phyloP scores from a whole-genome alignment of 306 rosid genomes.

The Castanospermum australe region DNA sequence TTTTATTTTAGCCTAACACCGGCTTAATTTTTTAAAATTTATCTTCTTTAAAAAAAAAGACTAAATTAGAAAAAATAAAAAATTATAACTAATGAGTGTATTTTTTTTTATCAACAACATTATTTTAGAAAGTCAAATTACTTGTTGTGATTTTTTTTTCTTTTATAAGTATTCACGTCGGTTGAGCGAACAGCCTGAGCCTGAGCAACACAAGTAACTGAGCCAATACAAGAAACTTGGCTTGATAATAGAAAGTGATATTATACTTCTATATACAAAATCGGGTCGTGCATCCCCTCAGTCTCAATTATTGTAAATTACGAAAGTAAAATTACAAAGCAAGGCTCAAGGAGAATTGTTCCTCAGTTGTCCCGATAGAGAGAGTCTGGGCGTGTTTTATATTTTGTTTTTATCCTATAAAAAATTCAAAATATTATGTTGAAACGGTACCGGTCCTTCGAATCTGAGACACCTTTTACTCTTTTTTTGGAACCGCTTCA shows the following conservation, averaged over 20 bases:
- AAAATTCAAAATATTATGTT: neutral
- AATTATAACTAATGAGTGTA: no score
- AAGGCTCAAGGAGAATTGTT: neutral
- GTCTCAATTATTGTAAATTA: neutral
- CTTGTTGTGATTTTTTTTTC: no score
- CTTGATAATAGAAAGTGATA: neutral
- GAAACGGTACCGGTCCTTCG: neutral
- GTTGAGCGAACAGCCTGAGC: no score
- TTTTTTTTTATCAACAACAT: no score
- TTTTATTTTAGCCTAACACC: no score
- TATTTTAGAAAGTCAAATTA: no score
- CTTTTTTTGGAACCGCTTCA: neutral
- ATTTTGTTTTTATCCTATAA: neutral
- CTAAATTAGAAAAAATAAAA: no score
- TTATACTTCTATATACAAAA: neutral
- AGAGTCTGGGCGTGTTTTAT: neutral
- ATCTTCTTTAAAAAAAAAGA: no score
- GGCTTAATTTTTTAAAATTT: no score
- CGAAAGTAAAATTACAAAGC: neutral
- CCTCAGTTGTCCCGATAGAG: neutral
- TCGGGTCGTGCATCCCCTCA: neutral
- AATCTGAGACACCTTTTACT: constrained; percentile 17
- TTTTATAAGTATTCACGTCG: no score
- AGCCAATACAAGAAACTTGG: no score
- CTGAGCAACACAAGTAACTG: no score